A percentile compares a stretch with the other conserved stretches of the same genome.
These are phyloP conservation scores for Candida tammaniensis DNA, from an alignment of 805 yeast genomes.

Conservation along the genomic window DNA sequence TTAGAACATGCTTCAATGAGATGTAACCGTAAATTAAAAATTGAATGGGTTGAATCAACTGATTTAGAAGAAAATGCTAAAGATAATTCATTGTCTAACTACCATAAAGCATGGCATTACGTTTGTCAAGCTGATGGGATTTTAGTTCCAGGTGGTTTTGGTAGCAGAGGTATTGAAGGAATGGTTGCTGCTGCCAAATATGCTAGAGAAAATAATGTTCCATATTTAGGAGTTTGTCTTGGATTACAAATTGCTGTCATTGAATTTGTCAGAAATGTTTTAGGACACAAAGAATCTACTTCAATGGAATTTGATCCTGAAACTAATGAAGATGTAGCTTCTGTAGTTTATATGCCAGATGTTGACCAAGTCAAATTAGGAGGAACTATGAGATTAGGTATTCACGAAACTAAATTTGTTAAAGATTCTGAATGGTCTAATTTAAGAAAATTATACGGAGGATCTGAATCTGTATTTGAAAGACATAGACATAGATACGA, in stretches of 20 bases:
- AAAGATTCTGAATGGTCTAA: slow-evolving; percentile 61
- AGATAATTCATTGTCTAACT: slow-evolving; percentile 62
- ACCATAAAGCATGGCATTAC: slow-evolving; percentile 93
- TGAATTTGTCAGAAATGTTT: slow-evolving; percentile 80
- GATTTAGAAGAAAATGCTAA: slow-evolving; percentile 78
- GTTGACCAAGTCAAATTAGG: slow-evolving; percentile 94
- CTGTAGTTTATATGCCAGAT: slow-evolving; percentile 98
- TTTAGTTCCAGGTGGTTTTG: slow-evolving; percentile 98
- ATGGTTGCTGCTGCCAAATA: slow-evolving; percentile 96
- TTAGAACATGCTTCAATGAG: slow-evolving; percentile 94
- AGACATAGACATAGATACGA: slow-evolving; percentile 99
- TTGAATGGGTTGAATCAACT: slow-evolving; percentile 94
- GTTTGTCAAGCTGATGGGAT: slow-evolving; percentile 95
- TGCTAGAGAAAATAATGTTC: slow-evolving; percentile 95
- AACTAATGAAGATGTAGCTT: slow-evolving; percentile 59
- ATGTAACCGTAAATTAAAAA: slow-evolving; percentile 77
- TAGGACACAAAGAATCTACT: slow-evolving; percentile 65
- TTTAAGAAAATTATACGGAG: slow-evolving; percentile 78
- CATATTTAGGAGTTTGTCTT: slow-evolving; percentile 94
- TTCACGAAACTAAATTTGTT: slow-evolving; percentile 84
- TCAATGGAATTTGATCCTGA: slow-evolving; percentile 79
- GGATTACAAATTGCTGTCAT: slow-evolving; percentile 97
- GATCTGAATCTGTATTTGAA: slow-evolving; percentile 66
- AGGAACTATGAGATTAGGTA: slow-evolving; percentile 98
- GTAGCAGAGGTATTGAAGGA: slow-evolving; percentile 96